Percentiles rank a stretch among this genome's conserved stretches.
Conservation (phyloP, 1,139 yeast species). For the Zygosaccharomyces sapae region DNA sequence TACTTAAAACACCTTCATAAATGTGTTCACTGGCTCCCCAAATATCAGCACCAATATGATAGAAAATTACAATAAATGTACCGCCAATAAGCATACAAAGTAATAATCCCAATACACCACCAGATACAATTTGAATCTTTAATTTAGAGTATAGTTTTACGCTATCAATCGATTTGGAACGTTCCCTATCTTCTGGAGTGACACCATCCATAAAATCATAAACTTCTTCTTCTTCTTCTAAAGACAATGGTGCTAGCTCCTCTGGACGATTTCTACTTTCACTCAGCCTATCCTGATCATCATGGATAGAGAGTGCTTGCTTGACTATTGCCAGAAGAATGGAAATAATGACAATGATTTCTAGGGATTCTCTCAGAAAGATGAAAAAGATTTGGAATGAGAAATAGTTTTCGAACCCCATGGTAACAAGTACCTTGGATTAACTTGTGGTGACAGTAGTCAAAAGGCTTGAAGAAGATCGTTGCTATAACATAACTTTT, state of each 20-base stretch:
- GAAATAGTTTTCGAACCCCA: constrained; percentile 36
- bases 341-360: constrained; percentile 85
- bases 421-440: constrained; percentile 4
- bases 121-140: constrained; percentile 72
- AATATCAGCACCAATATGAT: constrained; percentile 70
- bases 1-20: constrained; percentile 87
- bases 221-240: constrained; percentile 32
- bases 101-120: constrained; percentile 65
- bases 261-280: background rate
- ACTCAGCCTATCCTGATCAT: constrained; percentile 17
- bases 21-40: constrained; percentile 87
- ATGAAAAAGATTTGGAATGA: constrained; percentile 64
- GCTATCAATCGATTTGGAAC: constrained; percentile 18
- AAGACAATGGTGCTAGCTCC: constrained; percentile 15
- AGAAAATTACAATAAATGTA: constrained; percentile 83
- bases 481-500: background rate
- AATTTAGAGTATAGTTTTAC: constrained; percentile 53
- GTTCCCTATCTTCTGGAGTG: constrained; percentile 6
- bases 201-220: constrained; percentile 13
- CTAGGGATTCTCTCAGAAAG: constrained; percentile 84
- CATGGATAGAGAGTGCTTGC: constrained; percentile 45
- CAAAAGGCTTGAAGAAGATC: background rate
- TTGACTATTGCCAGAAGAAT: constrained; percentile 85
- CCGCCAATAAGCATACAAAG: constrained; percentile 77
- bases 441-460: background rate